phyloP scores from a whole-genome alignment of 2,329 filamentous ascomycete species.

The Apiospora aurea region DNA sequence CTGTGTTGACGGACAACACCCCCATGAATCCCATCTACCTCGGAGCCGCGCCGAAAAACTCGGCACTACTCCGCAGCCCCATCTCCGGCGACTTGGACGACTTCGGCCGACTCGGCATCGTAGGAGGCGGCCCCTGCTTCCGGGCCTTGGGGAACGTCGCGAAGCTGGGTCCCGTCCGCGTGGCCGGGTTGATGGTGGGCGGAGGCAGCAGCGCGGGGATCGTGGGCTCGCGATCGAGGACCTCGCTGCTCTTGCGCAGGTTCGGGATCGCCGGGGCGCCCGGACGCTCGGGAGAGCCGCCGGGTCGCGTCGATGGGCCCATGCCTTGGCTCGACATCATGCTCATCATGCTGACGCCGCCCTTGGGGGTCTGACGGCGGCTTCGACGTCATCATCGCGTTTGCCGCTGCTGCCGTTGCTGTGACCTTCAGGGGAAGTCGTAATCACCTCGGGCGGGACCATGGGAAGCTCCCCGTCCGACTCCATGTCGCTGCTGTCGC shows the following conservation, averaged over 20 bases:
- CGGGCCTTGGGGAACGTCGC: slow-evolving; percentile 40
- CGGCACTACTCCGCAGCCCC: neutral
- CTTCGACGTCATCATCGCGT: neutral
- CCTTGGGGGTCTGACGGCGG: slow-evolving; percentile 25
- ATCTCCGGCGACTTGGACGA: neutral
- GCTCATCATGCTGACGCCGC: slow-evolving; percentile 27
- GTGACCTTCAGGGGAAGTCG: neutral
- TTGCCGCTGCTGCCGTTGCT: neutral
- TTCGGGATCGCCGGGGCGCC: neutral
- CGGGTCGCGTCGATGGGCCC: slow-evolving; percentile 23
- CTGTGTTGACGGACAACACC: neutral
- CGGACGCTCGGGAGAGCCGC: neutral
- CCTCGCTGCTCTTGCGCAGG: slow-evolving; percentile 16
- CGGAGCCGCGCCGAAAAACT: neutral
- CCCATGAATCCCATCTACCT: neutral
- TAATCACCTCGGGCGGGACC: neutral
- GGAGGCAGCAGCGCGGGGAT: slow-evolving; percentile 18
- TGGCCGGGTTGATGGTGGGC: slow-evolving; percentile 16
- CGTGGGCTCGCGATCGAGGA: neutral
- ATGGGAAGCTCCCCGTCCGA: slow-evolving; percentile 31
- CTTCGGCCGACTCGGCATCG: neutral
- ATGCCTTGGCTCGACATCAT: slow-evolving; percentile 23
- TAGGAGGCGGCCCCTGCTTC: neutral
- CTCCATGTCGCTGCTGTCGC: slow-evolving; percentile 40
- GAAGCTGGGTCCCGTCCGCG: slow-evolving; percentile 36